Evolutionary conservation across 1,284 basidiomycete genomes (phyloP), one percentile per base, ranked within the genome.

Genomic region (Anthracocystis setariae): DNA sequence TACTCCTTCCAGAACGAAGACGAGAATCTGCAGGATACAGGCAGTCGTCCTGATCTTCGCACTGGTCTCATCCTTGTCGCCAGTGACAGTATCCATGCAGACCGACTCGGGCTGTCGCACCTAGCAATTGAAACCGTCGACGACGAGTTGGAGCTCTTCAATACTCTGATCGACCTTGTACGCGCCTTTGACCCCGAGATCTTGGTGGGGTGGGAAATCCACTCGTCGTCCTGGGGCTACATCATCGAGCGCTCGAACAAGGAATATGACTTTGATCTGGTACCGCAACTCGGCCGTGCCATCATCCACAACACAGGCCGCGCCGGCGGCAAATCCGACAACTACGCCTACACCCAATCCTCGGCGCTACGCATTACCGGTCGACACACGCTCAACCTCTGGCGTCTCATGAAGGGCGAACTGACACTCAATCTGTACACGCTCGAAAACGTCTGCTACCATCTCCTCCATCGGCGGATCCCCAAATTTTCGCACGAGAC

Each of bases 371-470:
- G 90, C 73, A 89, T 95, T 35, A 86, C 88, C 10, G 95, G 95
- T 0, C 87, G 95, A 9, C 94, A 98, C 80, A 90, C 94, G 32
- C 86, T 98, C 47, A 96, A 97, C 74, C 85, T 94, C 13, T 97
- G 94, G 94, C 87, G 94, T 46, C 88, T 97, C 54, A 91, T 98
- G 87, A 89, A 93, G 29, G 88, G 89, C 1, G 94, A 98, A 75
- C 88, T 91, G 54, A 89, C 87, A 8, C 85, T 98, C 56, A 88
- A 87, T 39, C 88, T 88, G 58, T 94, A 98, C 82, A 90, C 92
- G 0, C 91, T 97, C 71, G 95, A 98, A 84, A 94, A 95, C 76
- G 89, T 93, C 0, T 91, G 87, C 0, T 94, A 73, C 32, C 76
- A 81, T 38, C 56, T 82, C 15, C 56, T 82, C 21, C 76, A 74